Conservation (phyloP, 192 early-diverging fungal genomes). For the Allomyces macrogynus region DNA sequence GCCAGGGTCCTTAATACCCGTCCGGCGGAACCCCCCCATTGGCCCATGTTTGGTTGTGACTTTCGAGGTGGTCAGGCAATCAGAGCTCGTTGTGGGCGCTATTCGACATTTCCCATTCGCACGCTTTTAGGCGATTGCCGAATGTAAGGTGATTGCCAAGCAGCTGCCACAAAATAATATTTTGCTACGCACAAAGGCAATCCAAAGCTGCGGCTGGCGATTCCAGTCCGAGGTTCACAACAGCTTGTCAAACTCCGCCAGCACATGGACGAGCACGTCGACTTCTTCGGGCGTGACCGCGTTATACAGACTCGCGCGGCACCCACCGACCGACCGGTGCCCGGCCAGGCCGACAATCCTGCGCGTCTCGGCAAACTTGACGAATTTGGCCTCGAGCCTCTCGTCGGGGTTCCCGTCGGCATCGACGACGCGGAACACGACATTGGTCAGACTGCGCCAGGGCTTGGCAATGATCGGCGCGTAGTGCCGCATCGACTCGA, state of each 20-base stretch:
- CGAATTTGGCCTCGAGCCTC: conserved; percentile 55
- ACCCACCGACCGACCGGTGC: conserved; percentile 84
- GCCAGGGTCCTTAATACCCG: no score
- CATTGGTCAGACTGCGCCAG: conserved; percentile 70
- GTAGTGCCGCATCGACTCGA: conserved; percentile 50
- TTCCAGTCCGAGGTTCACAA: no score
- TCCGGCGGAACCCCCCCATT: no score
- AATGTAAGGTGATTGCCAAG: no score
- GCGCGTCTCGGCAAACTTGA: conserved; percentile 51
- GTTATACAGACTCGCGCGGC: conserved; percentile 85
- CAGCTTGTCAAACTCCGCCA: conserved; percentile 53
- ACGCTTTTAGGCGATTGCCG: no score
- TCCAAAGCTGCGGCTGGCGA: no score
- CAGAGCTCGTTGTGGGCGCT: no score
- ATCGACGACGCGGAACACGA: conserved; percentile 52
- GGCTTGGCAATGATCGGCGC: conserved; percentile 36
- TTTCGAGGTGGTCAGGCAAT: no score
- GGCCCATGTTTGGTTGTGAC: no score
- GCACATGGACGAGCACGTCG: conserved; percentile 50
- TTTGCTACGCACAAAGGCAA: no score
- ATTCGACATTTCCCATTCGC: no score
- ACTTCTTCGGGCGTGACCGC: conserved; percentile 73
- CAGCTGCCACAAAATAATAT: no score
- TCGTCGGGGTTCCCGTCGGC: conserved; percentile 21
- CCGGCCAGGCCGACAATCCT: conserved; percentile 82